A percentile compares a stretch with the other conserved stretches of the same genome.
These are phyloP conservation scores for Neurospora sp. DNA, from an alignment of 495 filamentous ascomycete genomes.

Conservation along the genomic window DNA sequence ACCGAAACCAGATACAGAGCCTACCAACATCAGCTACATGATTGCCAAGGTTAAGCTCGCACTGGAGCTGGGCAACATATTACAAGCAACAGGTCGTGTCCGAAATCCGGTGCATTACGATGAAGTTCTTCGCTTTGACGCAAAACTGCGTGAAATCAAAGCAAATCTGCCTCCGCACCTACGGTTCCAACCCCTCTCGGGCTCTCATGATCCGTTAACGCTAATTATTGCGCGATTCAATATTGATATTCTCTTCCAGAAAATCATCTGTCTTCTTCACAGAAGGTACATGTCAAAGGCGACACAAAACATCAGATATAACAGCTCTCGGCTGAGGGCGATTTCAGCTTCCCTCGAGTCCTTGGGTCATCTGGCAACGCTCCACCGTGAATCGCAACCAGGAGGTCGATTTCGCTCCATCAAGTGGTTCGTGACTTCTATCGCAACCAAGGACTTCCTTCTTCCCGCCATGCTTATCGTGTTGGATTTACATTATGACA, in stretches of 20 bases:
- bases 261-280: conserved; percentile 73
- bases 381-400: conserved; percentile 64
- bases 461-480: conserved; percentile 84
- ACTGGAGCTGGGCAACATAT: conserved; percentile 42
- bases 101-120: conserved; percentile 58
- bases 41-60: conserved; percentile 66
- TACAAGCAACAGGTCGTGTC: conserved; percentile 39
- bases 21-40: conserved; percentile 82
- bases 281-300: conserved; percentile 68
- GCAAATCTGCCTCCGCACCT: conserved; percentile 60
- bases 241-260: conserved; percentile 73
- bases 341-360: conserved; percentile 71
- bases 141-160: conserved; percentile 57
- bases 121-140: conserved; percentile 66
- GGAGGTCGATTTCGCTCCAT: conserved; percentile 61
- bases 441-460: conserved; percentile 75
- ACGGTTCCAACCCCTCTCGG: conserved; percentile 56
- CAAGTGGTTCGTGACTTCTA: conserved; percentile 63
- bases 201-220: conserved; percentile 62
- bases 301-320: conserved; percentile 61
- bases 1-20: conserved; percentile 61
- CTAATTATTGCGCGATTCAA: conserved; percentile 75
- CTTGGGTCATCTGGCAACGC: conserved; percentile 62
- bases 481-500: conserved; percentile 57
- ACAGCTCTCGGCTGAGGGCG: conserved; percentile 70